A percentile compares a stretch with the other conserved stretches of the same genome.
Evolutionary conservation across 352 stramenopile genomes (phyloP).

Genomic region (Phytophthora nicotianae): DNA sequence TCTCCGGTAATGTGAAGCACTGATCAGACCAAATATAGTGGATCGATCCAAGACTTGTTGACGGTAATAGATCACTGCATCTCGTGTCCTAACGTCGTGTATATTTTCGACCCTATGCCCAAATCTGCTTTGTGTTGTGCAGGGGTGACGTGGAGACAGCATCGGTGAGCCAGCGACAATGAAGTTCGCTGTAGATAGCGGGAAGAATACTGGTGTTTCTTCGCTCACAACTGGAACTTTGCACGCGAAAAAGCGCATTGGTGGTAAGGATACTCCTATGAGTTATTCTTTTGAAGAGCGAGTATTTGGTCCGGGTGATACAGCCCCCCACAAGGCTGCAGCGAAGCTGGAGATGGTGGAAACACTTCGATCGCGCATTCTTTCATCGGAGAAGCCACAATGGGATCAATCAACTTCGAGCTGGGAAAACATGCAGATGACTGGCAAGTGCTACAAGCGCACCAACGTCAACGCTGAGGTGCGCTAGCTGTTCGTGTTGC

Average conservation of each 20-base stretch:
- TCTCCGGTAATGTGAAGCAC: not conserved
- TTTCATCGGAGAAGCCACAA: conserved; percentile 53
- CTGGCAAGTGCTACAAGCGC: conserved; percentile 75
- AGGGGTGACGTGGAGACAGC: not conserved
- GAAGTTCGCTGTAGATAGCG: conserved; percentile 8
- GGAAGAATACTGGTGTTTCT: not conserved
- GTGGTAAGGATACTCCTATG: conserved; percentile 55
- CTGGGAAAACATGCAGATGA: conserved; percentile 77
- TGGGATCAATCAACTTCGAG: conserved; percentile 77
- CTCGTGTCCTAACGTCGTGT: conserved; percentile 2
- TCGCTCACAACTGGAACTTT: conserved; percentile 7
- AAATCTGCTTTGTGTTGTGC: not conserved
- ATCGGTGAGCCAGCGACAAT: not conserved
- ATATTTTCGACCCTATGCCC: conserved; percentile 9
- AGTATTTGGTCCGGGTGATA: conserved; percentile 73
- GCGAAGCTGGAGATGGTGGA: conserved; percentile 73
- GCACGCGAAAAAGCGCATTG: conserved; percentile 71
- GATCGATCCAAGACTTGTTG: conserved; percentile 20
- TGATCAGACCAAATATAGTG: conserved; percentile 27
- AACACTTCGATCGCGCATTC: conserved; percentile 62
- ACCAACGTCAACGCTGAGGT: conserved; percentile 84
- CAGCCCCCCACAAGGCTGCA: conserved; percentile 49
- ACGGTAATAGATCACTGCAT: conserved; percentile 37
- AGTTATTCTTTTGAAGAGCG: conserved; percentile 79
- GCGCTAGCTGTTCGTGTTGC: not conserved